Conservation (phyloP, 176 grass and related monocot genomes). For the Urochloa ruziziensis region DNA sequence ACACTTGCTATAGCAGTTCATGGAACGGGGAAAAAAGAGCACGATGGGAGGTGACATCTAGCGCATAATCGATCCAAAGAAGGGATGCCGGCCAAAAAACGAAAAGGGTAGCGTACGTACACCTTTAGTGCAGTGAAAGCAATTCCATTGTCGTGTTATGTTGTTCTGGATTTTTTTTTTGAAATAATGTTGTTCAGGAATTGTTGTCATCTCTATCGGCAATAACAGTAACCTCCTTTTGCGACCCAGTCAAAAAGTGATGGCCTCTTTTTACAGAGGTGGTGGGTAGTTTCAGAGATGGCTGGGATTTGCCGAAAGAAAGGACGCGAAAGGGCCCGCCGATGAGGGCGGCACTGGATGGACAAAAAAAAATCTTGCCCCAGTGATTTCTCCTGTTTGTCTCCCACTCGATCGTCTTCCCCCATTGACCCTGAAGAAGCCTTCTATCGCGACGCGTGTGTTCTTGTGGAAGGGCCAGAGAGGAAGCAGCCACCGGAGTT, state of each 20-base stretch:
- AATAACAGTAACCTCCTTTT: background rate
- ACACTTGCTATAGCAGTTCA: background rate
- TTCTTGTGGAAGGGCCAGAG: background rate
- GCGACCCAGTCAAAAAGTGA: conserved; percentile 23
- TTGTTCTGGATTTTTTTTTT: too few species aligned
- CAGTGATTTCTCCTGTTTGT: background rate
- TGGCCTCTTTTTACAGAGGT: background rate
- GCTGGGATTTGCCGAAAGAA: conserved; percentile 6
- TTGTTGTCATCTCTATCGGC: background rate
- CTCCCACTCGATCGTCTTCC: too few species aligned
- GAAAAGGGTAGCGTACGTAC: background rate
- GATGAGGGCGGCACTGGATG: background rate
- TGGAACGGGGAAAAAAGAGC: background rate
- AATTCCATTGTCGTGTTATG: conserved; percentile 28
- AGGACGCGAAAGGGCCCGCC: background rate
- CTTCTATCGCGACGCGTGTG: background rate
- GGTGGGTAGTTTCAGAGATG: background rate
- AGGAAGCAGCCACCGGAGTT: background rate
- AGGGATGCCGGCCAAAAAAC: background rate
- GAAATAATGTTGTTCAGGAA: conserved; percentile 14
- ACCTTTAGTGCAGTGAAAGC: background rate
- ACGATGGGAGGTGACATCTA: conserved; percentile 12
- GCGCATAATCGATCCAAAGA: background rate
- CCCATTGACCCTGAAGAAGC: background rate
- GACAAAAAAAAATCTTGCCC: background rate